Base-by-base conservation (phyloP, 768 basidiomycete species). In the Sarcodon sp. region DNA sequence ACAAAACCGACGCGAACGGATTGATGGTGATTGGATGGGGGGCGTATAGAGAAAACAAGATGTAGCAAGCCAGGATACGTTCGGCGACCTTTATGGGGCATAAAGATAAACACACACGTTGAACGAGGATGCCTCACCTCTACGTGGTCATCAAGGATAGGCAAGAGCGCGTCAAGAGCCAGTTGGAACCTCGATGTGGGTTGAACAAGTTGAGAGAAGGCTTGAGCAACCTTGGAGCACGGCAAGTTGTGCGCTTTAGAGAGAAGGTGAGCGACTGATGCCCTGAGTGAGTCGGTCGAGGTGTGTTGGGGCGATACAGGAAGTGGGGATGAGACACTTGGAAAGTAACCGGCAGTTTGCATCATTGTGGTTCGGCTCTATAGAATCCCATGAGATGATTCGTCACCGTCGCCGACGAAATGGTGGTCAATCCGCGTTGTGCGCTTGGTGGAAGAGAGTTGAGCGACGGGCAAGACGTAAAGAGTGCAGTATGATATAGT, bases 1-100 rank as follows among this genome's bases (percentile, higher is more conserved):
- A 75, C 43, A 88, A 64, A 43, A 76, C 80, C 51, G 80, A 79
- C 65, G 80, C 83, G 74, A 88, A 88, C 10, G 87, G 86, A 61
- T 88, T 88, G 57, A 87, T 76, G 38, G 76, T 66, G 50, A 87
- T 83, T 52, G 85, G 83, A 61, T 87, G 77, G 45, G 85, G 83
- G 53, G 80, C 76, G 67, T 88, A 88, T 53, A 88, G 69, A 39
- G 83, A 79, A 65, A 83, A 85, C 51, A 88, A 70, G 59, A 88
- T 79, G 64, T 83, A 88, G 15, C 83, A 77, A 51, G 80, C 84
- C 53, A 87, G 72, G 56, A 88, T 86, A 49, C 85, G 76, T 54
- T 80, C 77, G 43, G 80, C 70, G 56, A 81, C 73, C 84, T 86
- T 54, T 41, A 39, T 33, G 32, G n/a, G 32, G 6, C 16, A 12